Percentiles rank a stretch among this genome's conserved stretches.
phyloP scores from a whole-genome alignment of 148 eudicot species.

The Spergularia marina region DNA sequence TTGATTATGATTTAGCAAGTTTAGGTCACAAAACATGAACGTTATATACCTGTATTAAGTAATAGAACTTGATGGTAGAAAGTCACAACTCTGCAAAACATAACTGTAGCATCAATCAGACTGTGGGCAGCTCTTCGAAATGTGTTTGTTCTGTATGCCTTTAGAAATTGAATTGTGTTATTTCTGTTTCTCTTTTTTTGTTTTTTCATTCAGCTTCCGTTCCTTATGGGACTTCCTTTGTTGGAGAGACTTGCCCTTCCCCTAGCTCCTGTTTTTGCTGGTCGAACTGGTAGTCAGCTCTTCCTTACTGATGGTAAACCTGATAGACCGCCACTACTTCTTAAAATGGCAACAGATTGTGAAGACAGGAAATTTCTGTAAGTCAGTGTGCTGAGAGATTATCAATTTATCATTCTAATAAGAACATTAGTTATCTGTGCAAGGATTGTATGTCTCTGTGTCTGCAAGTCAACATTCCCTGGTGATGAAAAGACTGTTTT shows the following conservation, averaged over 20 bases:
- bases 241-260: slow-evolving; percentile 90
- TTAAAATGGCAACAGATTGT: slow-evolving; percentile 87
- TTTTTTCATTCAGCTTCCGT: slow-evolving; percentile 58
- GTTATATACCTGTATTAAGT: too few relatives aligned
- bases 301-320: slow-evolving; percentile 94
- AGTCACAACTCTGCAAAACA: too few relatives aligned
- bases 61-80: too few relatives aligned
- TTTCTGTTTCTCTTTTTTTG: slow-evolving; percentile 18
- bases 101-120: not conserved
- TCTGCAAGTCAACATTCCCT: not conserved
- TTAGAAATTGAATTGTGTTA: slow-evolving; percentile 22
- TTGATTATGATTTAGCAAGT: not conserved
- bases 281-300: slow-evolving; percentile 93
- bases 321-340: slow-evolving; percentile 75
- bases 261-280: slow-evolving; percentile 70
- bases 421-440: not conserved
- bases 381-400: slow-evolving; percentile 30
- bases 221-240: slow-evolving; percentile 78
- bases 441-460: not conserved
- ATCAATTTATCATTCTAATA: not conserved
- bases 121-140: not conserved
- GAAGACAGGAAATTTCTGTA: slow-evolving; percentile 80
- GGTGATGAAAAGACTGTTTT: not conserved
- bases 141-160: slow-evolving; percentile 15
- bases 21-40: too few relatives aligned